A percentile compares a stretch with the other conserved stretches of the same genome.
phyloP scores from a whole-genome alignment of 352 stramenopile genomes.

The Phytophthora fragariaefolia region DNA sequence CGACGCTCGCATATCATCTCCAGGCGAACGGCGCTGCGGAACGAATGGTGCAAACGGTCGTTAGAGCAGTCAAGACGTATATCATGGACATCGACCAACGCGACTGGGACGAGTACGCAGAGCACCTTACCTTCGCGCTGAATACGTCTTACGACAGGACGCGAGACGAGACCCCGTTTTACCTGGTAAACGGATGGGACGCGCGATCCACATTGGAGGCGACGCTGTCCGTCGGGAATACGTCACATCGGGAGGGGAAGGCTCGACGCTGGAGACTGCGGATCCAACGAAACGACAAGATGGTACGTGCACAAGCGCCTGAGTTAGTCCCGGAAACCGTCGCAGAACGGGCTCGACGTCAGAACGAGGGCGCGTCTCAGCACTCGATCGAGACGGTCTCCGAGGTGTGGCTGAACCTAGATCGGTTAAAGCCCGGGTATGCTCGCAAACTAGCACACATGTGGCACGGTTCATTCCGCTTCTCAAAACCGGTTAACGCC shows the following conservation, averaged over 20 bases:
- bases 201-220: neutral
- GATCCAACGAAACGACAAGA: neutral
- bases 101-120: conserved; percentile 23
- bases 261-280: neutral
- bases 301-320: neutral
- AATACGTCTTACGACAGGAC: conserved; percentile 17
- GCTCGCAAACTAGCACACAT: too few relatives aligned
- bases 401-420: neutral
- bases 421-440: neutral
- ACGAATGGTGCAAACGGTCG: conserved; percentile 16
- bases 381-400: neutral
- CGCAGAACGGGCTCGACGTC: neutral
- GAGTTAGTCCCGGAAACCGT: neutral
- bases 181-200: neutral
- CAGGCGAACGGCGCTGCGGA: conserved; percentile 14
- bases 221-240: neutral
- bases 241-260: neutral
- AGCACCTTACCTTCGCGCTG: conserved; percentile 8
- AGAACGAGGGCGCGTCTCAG: neutral
- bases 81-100: conserved; percentile 4
- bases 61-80: conserved; percentile 14
- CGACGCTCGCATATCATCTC: conserved; percentile 5
- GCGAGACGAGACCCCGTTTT: neutral
- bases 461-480: too few relatives aligned
- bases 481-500: too few relatives aligned